Evolutionary conservation across 1,284 basidiomycete genomes (phyloP), one percentile per base, ranked within the genome.

Genomic region (Thelephora terrestris): DNA sequence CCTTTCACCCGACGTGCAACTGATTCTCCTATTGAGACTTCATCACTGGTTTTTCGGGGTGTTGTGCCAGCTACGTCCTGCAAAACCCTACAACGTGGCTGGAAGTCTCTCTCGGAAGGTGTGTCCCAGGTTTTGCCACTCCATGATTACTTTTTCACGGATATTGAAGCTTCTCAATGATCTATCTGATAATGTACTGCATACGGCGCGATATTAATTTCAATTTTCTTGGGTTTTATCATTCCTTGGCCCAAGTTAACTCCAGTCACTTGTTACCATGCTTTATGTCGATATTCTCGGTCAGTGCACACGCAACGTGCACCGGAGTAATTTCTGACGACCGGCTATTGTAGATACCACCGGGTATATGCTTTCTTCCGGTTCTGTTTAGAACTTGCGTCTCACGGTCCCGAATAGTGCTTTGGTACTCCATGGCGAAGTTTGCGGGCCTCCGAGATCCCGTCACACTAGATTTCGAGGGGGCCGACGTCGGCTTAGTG

Each of bases 391-490:
- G 29, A 32, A 32, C 12, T 10, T 12, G 14, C 14, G 3, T 32
- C 12, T 32, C 3, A 32, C 29, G 29, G 7, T 76, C 52, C 74
- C 70, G 23, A 79, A 73, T 44, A 86, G 89, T 60, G 92, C 91
- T 2, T 68, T 93, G n/a, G 10, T 91, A 91, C 65, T 84, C 91
- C 39, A 93, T 94, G 91, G 86, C 90, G 46, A 89, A 87, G 60
- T 91, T 92, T 55, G 89, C 91, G n/a, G 87, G 87, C 20, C 75
- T 94, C 10, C 85, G 88, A 49, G 84, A 93, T 62, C 85, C 83
- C 1, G 76, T 85, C 14, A 91, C 90, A 16, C 71, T 89, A 52
- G 91, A 94, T 65, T 94, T 94, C 59, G 91, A 94, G 67, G 79
- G n/a, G 82, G 53, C 87, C 83, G 20, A 91, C 86, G 5, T 71